Conservation (phyloP, 208 protist species). For the Trypanosoma rangeli region DNA sequence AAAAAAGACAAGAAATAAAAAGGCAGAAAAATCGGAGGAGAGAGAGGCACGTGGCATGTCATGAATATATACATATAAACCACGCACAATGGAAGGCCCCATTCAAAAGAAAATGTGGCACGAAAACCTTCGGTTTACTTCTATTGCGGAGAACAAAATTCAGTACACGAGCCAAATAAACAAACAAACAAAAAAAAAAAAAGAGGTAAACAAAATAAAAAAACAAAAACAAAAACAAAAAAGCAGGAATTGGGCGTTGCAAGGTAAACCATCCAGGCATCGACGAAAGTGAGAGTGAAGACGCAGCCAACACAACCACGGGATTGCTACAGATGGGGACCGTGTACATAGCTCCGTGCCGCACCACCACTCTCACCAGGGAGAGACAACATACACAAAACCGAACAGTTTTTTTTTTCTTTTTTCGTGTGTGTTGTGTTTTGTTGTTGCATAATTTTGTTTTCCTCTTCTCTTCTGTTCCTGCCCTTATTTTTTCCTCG, state of each 20-base stretch:
- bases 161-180: background rate
- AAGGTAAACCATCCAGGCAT: background rate
- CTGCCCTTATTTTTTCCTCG: constrained; percentile 4
- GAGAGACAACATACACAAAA: too few species aligned
- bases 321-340: background rate
- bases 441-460: too few species aligned
- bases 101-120: too few species aligned
- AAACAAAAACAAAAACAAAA: constrained; percentile 4
- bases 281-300: background rate
- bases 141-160: background rate
- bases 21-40: constrained; percentile 16
- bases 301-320: background rate
- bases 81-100: too few species aligned
- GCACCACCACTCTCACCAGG: too few species aligned
- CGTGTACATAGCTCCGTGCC: too few species aligned
- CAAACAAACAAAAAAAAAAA: background rate
- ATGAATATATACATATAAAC: background rate
- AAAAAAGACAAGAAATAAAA: background rate
- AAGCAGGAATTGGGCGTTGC: background rate
- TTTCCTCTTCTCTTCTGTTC: too few species aligned
- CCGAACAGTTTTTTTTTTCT: too few species aligned
- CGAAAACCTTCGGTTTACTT: too few species aligned
- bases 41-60: background rate
- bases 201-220: background rate
- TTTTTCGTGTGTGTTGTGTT: too few species aligned